These are phyloP conservation scores for Lodderomyces oxycetoniae DNA, from an alignment of 1,139 yeast species.

Conservation along the genomic window DNA sequence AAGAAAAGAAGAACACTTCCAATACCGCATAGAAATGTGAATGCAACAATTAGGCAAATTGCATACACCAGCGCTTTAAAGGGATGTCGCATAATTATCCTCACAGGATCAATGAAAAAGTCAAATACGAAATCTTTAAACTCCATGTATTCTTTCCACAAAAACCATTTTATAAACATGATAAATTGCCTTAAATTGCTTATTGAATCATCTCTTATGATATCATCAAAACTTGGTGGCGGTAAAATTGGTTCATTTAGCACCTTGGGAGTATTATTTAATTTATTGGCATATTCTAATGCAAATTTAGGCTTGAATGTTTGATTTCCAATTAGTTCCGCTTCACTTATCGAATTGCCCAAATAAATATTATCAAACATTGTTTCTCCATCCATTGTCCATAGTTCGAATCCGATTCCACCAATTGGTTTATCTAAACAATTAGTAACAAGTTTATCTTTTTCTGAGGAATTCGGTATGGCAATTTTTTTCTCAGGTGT, in stretches of 20 bases:
- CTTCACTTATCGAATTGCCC: slow-evolving; percentile 78
- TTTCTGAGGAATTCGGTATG: slow-evolving; percentile 57
- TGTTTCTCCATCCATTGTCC: slow-evolving; percentile 78
- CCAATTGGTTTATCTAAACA: slow-evolving; percentile 69
- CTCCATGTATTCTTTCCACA: slow-evolving; percentile 21
- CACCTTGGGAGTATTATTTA: slow-evolving; percentile 38
- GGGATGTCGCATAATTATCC: slow-evolving; percentile 41
- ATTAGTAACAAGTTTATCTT: slow-evolving; percentile 55
- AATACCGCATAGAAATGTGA: slow-evolving; percentile 35
- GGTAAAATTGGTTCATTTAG: slow-evolving; percentile 36
- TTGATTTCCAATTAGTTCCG: slow-evolving; percentile 73
- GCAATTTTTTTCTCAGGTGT: slow-evolving; percentile 48
- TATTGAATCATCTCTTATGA: slow-evolving; percentile 25
- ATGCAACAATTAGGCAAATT: slow-evolving; percentile 34
- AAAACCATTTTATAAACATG: slow-evolving; percentile 20
- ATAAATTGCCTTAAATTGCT: slow-evolving; percentile 18
- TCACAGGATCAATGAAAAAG: slow-evolving; percentile 39
- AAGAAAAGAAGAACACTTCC: slow-evolving; percentile 36
- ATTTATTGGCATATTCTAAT: slow-evolving; percentile 46
- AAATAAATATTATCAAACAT: slow-evolving; percentile 79
- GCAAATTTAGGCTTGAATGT: slow-evolving; percentile 63
- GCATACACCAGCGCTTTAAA: slow-evolving; percentile 46
- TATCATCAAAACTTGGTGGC: slow-evolving; percentile 29
- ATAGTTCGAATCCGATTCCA: slow-evolving; percentile 82
- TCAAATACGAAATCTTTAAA: slow-evolving; percentile 32